Evolutionary conservation across 345 rosid genomes (phyloP), one percentile per base, ranked within the genome.

Genomic region (Psidium guajava): DNA sequence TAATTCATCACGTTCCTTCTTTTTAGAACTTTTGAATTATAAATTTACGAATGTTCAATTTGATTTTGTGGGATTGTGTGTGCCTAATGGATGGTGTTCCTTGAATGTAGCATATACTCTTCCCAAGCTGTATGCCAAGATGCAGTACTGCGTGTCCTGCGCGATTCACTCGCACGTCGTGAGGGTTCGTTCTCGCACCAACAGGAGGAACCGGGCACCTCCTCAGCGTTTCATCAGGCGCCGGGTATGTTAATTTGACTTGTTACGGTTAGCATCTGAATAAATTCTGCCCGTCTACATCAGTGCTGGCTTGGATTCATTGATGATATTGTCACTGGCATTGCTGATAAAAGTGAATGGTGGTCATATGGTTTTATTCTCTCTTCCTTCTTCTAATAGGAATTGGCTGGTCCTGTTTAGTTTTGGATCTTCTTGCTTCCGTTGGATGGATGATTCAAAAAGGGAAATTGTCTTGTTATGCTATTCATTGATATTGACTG

Each of bases 141-240:
- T 89, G 91, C 98, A 94, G 86, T 96, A 96, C 92, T 97, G 99
- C 27, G 98, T 97, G 54, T 96, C 98, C 0, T 97, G 99, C 84
- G 99, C 99, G 1, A 96, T 97, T 86, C 99, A 97, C 93, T 97
- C 99, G 20, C 98, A 95, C 28, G 99, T 96, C 1, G 98, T 97
- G 85, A 94, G 99, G 90, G 99, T 95, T 55, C 93, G 98, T 25
- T 95, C 98, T 22, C 92, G 94, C 87, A 88, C 94, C 11, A 84
- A 93, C 83, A 91, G 99, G 83, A 92, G 98, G 88, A 91, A 91
- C 44, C 95, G 99, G 83, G 94, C 92, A 83, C 99, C 98, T 6
- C 99, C 98, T 2, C 94, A 91, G 85, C 97, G 99, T 53, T 96
- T 94, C 77, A 87, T 92, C 73, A 92, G 96, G 87, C 98, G 97